Evolutionary conservation across 805 yeast species (phyloP).

Genomic region (Yarrowia sp.): DNA sequence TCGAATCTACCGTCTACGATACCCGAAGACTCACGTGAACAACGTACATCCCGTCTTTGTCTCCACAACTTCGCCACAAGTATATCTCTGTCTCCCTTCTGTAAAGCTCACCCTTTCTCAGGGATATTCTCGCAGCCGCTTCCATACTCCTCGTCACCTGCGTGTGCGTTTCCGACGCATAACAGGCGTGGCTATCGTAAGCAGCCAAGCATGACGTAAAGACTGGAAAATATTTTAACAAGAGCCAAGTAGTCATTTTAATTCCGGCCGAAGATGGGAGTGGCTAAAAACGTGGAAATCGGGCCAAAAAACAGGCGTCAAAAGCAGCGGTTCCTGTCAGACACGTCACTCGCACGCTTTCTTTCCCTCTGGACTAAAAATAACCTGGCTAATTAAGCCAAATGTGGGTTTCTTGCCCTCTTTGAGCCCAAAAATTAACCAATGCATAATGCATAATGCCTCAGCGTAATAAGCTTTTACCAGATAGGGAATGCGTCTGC

Average conservation of each 20-base stretch:
- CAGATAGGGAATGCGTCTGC: slow-evolving; percentile 9
- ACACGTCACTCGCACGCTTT: too few relatives aligned
- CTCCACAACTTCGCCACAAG: not conserved
- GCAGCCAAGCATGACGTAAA: slow-evolving; percentile 26
- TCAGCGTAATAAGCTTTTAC: slow-evolving; percentile 6
- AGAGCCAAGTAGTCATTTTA: not conserved
- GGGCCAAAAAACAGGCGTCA: too few relatives aligned
- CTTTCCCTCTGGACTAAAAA: not conserved
- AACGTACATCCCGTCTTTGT: not conserved
- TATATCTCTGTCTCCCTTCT: too few relatives aligned
- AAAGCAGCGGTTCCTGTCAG: too few relatives aligned
- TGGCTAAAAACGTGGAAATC: too few relatives aligned
- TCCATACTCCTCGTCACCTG: not conserved
- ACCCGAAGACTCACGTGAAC: slow-evolving; percentile 1
- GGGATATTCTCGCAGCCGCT: not conserved
- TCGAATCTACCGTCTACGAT: too few relatives aligned
- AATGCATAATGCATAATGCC: slow-evolving; percentile 12
- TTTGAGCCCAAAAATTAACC: slow-evolving; percentile 5
- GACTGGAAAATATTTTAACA: not conserved
- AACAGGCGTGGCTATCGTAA: slow-evolving; percentile 19
- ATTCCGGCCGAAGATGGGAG: not conserved
- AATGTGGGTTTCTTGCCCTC: slow-evolving; percentile 1
- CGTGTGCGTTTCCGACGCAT: slow-evolving; percentile 27
- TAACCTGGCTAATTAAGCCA: slow-evolving; percentile 10
- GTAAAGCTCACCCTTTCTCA: too few relatives aligned